Evolutionary conservation across 108 stramenopile genomes (phyloP).

Genomic region (Schizochytrium sp.): DNA sequence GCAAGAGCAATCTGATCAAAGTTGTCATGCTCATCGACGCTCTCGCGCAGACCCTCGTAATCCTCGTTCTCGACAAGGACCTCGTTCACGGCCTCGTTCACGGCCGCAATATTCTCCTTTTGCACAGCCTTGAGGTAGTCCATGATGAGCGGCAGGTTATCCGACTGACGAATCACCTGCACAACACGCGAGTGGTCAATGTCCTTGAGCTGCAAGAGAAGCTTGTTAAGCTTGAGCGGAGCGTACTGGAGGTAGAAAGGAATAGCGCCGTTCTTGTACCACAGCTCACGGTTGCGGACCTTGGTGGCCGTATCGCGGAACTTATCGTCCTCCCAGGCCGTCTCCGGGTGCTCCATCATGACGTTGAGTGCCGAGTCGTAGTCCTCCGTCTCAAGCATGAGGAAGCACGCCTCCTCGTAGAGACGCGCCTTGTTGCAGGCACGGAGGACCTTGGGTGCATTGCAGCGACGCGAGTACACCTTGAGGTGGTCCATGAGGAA

Average conservation of each 20-base stretch:
- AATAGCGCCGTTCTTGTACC: slow-evolving; percentile 83
- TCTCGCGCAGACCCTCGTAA: slow-evolving; percentile 82
- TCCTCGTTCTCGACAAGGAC: slow-evolving; percentile 95
- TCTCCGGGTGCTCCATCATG: slow-evolving; percentile 86
- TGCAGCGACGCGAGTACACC: slow-evolving; percentile 92
- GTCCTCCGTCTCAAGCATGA: slow-evolving; percentile 94
- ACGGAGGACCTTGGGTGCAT: slow-evolving; percentile 92
- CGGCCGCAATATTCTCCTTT: slow-evolving; percentile 85
- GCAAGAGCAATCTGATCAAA: slow-evolving; percentile 98
- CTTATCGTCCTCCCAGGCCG: slow-evolving; percentile 84
- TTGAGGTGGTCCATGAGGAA: slow-evolving; percentile 99
- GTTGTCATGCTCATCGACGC: slow-evolving; percentile 96
- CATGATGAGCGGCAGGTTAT: slow-evolving; percentile 82
- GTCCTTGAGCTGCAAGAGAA: slow-evolving; percentile 83
- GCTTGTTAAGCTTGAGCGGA: slow-evolving; percentile 75
- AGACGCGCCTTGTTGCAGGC: slow-evolving; percentile 94
- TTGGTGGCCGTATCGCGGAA: slow-evolving; percentile 90
- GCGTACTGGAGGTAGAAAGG: slow-evolving; percentile 81
- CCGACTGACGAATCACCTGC: slow-evolving; percentile 83
- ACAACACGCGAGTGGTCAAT: slow-evolving; percentile 95
- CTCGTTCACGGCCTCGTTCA: slow-evolving; percentile 98
- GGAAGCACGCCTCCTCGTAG: slow-evolving; percentile 88
- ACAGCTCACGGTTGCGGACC: slow-evolving; percentile 92
- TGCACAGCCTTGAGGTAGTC: slow-evolving; percentile 91
- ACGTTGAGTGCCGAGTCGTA: slow-evolving; percentile 88